Percentiles rank a stretch among this genome's conserved stretches.
phyloP scores from a whole-genome alignment of 176 grass and related monocot species.

The Chloris gayana region DNA sequence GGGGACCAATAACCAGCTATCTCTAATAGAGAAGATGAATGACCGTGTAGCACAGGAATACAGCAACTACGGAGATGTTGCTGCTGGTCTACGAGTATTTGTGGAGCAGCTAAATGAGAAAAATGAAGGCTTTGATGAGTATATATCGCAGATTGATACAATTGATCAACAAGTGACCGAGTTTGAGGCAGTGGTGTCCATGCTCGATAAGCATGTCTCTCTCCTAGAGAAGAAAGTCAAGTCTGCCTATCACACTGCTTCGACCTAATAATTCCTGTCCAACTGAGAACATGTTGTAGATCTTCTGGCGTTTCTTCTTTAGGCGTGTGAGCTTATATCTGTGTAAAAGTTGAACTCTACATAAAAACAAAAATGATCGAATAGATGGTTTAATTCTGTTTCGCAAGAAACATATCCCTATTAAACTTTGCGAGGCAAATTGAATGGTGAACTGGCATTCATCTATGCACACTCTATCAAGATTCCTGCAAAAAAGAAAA shows the following conservation, averaged over 20 bases:
- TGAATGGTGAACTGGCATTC: conserved; percentile 19
- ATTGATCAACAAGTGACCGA: conserved; percentile 89
- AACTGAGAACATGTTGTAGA: background rate
- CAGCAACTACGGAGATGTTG: conserved; percentile 70
- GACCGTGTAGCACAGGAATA: conserved; percentile 68
- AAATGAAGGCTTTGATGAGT: conserved; percentile 69
- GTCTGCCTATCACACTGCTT: conserved; percentile 50
- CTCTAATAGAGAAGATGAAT: conserved; percentile 87
- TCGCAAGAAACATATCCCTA: background rate
- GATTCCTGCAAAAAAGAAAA: conserved; percentile 38
- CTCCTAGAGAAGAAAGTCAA: conserved; percentile 85
- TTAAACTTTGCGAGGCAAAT: background rate
- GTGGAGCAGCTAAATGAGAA: conserved; percentile 90
- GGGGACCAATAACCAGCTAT: conserved; percentile 81
- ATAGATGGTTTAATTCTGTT: background rate
- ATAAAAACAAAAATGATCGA: background rate
- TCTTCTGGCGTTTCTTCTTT: background rate
- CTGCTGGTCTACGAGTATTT: conserved; percentile 86
- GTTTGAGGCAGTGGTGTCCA: conserved; percentile 86
- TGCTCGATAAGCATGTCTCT: conserved; percentile 85
- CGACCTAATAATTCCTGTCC: conserved; percentile 35
- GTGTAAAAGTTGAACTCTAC: background rate
- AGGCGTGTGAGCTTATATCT: background rate
- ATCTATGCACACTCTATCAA: conserved; percentile 2
- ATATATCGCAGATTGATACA: conserved; percentile 61